These are phyloP conservation scores for Trichothecium sympodiale DNA, from an alignment of 2,329 filamentous ascomycete genomes.

Conservation along the genomic window DNA sequence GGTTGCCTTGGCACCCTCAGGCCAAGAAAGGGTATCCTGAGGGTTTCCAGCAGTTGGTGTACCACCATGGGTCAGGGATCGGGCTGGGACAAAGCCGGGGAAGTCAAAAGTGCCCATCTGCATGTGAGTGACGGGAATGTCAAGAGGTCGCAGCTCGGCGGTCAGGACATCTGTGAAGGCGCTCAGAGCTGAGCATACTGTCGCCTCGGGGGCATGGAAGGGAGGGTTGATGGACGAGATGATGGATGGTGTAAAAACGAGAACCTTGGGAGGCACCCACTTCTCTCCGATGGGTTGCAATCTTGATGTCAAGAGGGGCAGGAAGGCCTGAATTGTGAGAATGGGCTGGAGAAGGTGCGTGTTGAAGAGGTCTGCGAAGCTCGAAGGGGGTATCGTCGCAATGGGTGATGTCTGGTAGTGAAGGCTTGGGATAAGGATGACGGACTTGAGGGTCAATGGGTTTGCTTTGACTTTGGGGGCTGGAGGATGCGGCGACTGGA, in stretches of 20 bases:
- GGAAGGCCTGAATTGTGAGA: conserved; percentile 76
- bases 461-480: conserved; percentile 67
- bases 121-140: conserved; percentile 73
- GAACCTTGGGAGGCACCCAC: conserved; percentile 50
- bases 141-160: conserved; percentile 65
- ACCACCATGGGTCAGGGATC: conserved; percentile 11
- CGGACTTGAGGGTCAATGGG: conserved; percentile 62
- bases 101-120: conserved; percentile 89
- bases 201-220: conserved; percentile 76
- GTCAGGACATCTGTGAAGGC: conserved; percentile 74
- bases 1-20: conserved; percentile 45
- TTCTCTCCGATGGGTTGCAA: conserved; percentile 41
- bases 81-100: conserved; percentile 47
- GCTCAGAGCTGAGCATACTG: conserved; percentile 75
- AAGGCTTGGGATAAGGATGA: conserved; percentile 74
- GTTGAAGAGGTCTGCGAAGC: conserved; percentile 84
- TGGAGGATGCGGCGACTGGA: conserved; percentile 65
- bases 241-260: conserved; percentile 71
- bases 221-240: conserved; percentile 70
- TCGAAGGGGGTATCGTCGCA: conserved; percentile 71
- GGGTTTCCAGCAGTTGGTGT: conserved; percentile 18
- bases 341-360: conserved; percentile 86
- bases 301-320: conserved; percentile 62
- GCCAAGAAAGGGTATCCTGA: conserved; percentile 48
- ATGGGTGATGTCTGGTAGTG: conserved; percentile 76